Base-by-base conservation (phyloP, 2,329 filamentous ascomycete species). In the Penicillium rolfsii region DNA sequence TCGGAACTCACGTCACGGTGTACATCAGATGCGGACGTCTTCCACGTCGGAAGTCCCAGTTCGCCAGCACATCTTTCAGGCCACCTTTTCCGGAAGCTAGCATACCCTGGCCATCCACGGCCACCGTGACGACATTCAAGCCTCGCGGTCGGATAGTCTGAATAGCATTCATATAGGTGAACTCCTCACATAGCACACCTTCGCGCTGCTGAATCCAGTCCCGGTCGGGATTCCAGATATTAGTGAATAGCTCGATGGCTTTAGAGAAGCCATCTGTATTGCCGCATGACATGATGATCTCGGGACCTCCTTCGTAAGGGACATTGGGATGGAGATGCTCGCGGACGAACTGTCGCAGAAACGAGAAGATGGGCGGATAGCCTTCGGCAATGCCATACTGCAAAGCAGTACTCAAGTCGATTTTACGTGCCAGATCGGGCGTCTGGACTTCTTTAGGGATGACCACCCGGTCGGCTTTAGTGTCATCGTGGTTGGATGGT, bases 351-450 rank as follows among this genome's bases (percentile, higher is more conserved):
- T 93, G 85, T 62, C 90, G 87, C 58, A 97, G 77, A 78, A 93
- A 97, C 48, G 85, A 85, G 62, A 87, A 85, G 26, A 97, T 82
- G 0, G 92, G 87, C 0, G 91, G 91, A 69, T 96, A 94, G 50
- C 93, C 93, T 62, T 89, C 84, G 1, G 90, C 88, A n/a, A 85
- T 86, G 62, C 91, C 91, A 80, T 97, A 97, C 78, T 97, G 93
- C 55, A 97, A 82, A 3, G 92, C 92, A 0, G 90, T 90, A 55
- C 86, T 84, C 33, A 97, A 79, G 73, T 97, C 93, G 69, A 97
- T 91, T 79, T 89, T 91, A 71, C 85, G 85, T 33, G 85, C 69
- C 0, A 84, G 81, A 68, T 93, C 85, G 48, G 80, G 70, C 50
- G 85, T 82, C 3, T 79, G 73, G 14, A 85, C 86, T 52, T 84